Conservation (phyloP, 331 rosid genomes). For the Acacia pycnantha region DNA sequence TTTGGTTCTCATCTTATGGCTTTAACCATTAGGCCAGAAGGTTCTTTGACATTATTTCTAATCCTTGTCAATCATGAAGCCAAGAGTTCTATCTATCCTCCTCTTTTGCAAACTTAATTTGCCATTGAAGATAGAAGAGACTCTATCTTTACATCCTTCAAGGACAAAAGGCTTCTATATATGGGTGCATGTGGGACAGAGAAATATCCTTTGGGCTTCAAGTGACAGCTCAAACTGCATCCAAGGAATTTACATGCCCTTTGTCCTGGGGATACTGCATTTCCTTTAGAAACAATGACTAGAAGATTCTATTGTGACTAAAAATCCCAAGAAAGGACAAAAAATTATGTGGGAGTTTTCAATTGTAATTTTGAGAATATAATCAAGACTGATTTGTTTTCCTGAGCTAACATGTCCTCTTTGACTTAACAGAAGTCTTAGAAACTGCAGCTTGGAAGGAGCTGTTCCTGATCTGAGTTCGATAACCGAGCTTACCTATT, state of each 20-base stretch:
- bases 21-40: neutral
- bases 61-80: neutral
- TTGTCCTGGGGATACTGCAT: neutral
- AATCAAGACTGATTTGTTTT: neutral
- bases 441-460: constrained; percentile 85
- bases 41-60: constrained; percentile 2
- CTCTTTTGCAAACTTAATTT: neutral
- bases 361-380: constrained; percentile 13
- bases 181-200: neutral
- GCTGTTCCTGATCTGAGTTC: constrained; percentile 65
- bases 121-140: constrained; percentile 7
- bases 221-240: neutral
- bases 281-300: neutral
- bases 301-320: neutral
- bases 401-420: constrained; percentile 29
- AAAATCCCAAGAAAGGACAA: neutral
- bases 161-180: constrained; percentile 7
- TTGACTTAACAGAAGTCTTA: constrained; percentile 69
- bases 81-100: neutral
- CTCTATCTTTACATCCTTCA: neutral
- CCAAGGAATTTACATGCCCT: neutral
- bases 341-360: neutral
- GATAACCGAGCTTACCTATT: constrained; percentile 48
- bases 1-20: neutral
- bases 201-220: constrained; percentile 13